Evolutionary conservation across 768 basidiomycete genomes (phyloP).

Genomic region (Hirschioporus abietinus): DNA sequence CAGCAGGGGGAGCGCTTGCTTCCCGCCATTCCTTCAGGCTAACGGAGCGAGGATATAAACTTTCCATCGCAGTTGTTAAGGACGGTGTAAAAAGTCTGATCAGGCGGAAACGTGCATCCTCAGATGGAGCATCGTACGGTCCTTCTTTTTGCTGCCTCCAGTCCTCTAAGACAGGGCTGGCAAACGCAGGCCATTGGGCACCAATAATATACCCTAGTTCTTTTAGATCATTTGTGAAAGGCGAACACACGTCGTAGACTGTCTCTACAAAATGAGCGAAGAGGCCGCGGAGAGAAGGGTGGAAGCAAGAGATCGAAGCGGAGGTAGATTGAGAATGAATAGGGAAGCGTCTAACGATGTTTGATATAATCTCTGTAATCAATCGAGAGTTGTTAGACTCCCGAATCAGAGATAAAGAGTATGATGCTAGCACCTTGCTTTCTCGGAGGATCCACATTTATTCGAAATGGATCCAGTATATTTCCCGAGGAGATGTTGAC

Average conservation of each 20-base stretch:
- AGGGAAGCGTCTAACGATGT: neutral
- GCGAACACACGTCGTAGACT: slow-evolving; percentile 54
- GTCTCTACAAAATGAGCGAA: slow-evolving; percentile 59
- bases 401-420: slow-evolving; percentile 13
- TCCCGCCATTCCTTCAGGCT: slow-evolving; percentile 60
- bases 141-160: slow-evolving; percentile 11
- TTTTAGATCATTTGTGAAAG: slow-evolving; percentile 59
- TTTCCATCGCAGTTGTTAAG: slow-evolving; percentile 55
- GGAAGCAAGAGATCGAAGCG: slow-evolving; percentile 31
- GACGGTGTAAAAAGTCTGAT: slow-evolving; percentile 57
- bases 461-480: slow-evolving; percentile 65
- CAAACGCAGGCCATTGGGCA: slow-evolving; percentile 77
- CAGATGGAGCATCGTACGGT: slow-evolving; percentile 33
- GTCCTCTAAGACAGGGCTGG: slow-evolving; percentile 59
- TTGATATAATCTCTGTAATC: slow-evolving; percentile 2
- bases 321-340: slow-evolving; percentile 4
- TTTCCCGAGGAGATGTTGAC: slow-evolving; percentile 65
- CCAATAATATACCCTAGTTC: slow-evolving; percentile 75
- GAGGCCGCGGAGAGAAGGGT: slow-evolving; percentile 49
- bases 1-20: slow-evolving; percentile 35
- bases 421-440: slow-evolving; percentile 45
- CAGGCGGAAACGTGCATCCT: slow-evolving; percentile 64
- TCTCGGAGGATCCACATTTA: slow-evolving; percentile 46
- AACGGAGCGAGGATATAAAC: slow-evolving; percentile 62
- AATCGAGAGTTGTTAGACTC: neutral